phyloP scores from a whole-genome alignment of 2,329 filamentous ascomycete species.

The Mariannaea sp. region DNA sequence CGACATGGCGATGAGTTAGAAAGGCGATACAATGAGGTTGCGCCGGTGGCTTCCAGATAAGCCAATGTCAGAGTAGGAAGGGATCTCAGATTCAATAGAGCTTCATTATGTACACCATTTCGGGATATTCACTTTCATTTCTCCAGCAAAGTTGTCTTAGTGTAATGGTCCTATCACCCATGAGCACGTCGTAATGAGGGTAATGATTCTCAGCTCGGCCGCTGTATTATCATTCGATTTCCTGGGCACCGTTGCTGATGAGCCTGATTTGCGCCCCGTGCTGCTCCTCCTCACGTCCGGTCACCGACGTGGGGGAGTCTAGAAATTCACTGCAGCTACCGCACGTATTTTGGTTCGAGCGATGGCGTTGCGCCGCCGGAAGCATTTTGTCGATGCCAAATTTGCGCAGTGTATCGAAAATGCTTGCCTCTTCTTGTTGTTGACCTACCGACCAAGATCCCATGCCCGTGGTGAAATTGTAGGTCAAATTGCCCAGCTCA shows the following conservation, averaged over 20 bases:
- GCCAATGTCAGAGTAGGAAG: slow-evolving; percentile 37
- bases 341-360: slow-evolving; percentile 24
- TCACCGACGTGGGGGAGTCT: slow-evolving; percentile 30
- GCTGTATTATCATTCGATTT: slow-evolving; percentile 22
- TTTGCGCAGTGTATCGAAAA: slow-evolving; percentile 9
- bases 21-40: slow-evolving; percentile 26
- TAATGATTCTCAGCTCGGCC: slow-evolving; percentile 17
- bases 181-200: slow-evolving; percentile 10
- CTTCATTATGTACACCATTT: slow-evolving; percentile 43
- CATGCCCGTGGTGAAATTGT: slow-evolving; percentile 24
- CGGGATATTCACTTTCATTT: slow-evolving; percentile 12
- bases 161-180: not conserved
- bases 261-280: slow-evolving; percentile 22
- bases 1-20: slow-evolving; percentile 26
- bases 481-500: slow-evolving; percentile 31
- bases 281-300: slow-evolving; percentile 30
- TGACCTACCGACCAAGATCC: slow-evolving; percentile 12
- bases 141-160: slow-evolving; percentile 4
- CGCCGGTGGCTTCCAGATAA: slow-evolving; percentile 30
- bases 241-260: slow-evolving; percentile 11
- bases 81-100: slow-evolving; percentile 39
- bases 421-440: slow-evolving; percentile 1
- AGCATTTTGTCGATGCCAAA: slow-evolving; percentile 30
- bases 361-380: slow-evolving; percentile 13
- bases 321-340: slow-evolving; percentile 27